phyloP scores from a whole-genome alignment of 352 stramenopile genomes.

The Pythium guiyangense region DNA sequence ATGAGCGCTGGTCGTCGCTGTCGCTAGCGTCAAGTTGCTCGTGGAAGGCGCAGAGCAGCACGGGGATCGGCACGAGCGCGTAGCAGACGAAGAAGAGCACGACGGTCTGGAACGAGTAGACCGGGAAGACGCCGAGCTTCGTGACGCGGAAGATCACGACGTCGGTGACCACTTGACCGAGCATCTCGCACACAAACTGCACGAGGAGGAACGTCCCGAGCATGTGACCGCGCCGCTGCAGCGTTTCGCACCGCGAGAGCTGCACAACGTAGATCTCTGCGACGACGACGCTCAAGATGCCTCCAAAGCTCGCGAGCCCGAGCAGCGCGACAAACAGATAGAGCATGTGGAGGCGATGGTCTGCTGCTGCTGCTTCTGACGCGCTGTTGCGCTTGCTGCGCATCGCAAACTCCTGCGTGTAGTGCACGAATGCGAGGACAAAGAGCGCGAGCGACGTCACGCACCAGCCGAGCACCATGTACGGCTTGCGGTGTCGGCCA shows the following conservation, averaged over 20 bases:
- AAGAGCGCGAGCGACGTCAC: conserved; percentile 43
- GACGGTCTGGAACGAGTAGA: conserved; percentile 39
- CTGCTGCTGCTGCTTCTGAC: background rate
- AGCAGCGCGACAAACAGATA: conserved; percentile 38
- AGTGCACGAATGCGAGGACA: conserved; percentile 46
- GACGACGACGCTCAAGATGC: conserved; percentile 42
- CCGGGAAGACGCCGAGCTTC: conserved; percentile 28
- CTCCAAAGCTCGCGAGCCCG: conserved; percentile 41
- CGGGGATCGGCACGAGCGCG: conserved; percentile 33
- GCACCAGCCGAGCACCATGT: conserved; percentile 49
- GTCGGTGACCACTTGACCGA: conserved; percentile 41
- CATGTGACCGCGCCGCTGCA: conserved; percentile 25
- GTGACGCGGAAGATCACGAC: conserved; percentile 50
- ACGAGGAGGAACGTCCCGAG: conserved; percentile 44
- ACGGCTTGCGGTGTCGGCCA: conserved; percentile 39
- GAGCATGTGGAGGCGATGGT: conserved; percentile 25
- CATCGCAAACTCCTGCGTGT: conserved; percentile 39
- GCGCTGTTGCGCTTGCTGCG: conserved; percentile 17
- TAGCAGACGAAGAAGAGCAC: conserved; percentile 50
- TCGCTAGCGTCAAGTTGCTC: conserved; percentile 17
- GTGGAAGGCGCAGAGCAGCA: conserved; percentile 33
- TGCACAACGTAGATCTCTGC: conserved; percentile 51
- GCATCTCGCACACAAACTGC: conserved; percentile 46
- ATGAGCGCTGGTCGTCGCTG: background rate
- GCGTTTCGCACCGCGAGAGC: conserved; percentile 42